phyloP scores from a whole-genome alignment of 768 basidiomycete species.

The Podaxis rugospora region DNA sequence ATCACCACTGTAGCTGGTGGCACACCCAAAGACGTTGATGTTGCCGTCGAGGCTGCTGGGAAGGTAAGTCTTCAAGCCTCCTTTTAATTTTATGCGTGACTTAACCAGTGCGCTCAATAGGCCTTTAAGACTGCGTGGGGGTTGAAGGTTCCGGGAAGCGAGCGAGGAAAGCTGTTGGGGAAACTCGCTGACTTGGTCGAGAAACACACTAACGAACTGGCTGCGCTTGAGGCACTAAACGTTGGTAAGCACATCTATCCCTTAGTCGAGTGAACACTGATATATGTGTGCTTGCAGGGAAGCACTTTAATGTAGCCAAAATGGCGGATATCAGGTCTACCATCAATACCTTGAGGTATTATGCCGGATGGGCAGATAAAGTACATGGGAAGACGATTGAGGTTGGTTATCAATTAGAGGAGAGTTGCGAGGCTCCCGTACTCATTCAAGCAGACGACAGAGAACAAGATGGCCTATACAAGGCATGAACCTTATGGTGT shows the following conservation, averaged over 20 bases:
- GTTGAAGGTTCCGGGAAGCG: conserved; percentile 45
- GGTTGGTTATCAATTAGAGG: conserved; percentile 16
- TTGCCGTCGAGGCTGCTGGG: conserved; percentile 65
- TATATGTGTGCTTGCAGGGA: conserved; percentile 32
- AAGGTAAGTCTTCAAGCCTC: conserved; percentile 28
- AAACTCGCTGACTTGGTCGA: conserved; percentile 68
- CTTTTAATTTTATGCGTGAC: background rate
- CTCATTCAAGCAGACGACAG: conserved; percentile 35
- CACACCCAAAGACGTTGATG: conserved; percentile 67
- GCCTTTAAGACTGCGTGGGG: conserved; percentile 65
- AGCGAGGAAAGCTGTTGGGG: conserved; percentile 51
- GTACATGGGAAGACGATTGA: conserved; percentile 73
- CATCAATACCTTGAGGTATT: conserved; percentile 63
- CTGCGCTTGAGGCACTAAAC: conserved; percentile 72
- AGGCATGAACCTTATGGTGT: conserved; percentile 64
- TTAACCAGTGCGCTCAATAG: conserved; percentile 1
- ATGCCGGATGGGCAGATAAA: conserved; percentile 91
- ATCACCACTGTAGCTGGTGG: conserved; percentile 57
- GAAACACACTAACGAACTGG: conserved; percentile 54
- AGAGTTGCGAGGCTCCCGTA: background rate
- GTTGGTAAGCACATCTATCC: conserved; percentile 36
- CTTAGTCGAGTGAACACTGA: background rate
- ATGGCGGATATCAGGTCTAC: conserved; percentile 44
- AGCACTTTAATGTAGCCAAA: conserved; percentile 47
- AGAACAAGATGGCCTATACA: conserved; percentile 60